Conservation (phyloP, 2,329 filamentous ascomycete genomes). For the Colletotrichum horii region DNA sequence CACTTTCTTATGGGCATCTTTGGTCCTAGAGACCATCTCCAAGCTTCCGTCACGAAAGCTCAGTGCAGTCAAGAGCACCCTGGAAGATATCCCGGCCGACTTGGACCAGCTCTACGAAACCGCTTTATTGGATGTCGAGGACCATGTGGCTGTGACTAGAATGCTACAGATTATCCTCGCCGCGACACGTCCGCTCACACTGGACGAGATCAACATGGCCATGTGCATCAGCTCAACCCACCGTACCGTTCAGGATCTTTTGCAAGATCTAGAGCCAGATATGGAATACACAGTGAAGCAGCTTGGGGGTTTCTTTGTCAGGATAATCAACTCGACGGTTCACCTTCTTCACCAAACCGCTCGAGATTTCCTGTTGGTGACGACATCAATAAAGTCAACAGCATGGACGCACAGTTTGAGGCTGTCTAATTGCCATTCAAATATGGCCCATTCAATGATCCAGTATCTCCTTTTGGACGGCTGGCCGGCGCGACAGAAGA, state of each 20-base stretch:
- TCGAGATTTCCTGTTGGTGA: background rate
- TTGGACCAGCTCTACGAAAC: constrained; percentile 9
- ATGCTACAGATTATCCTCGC: background rate
- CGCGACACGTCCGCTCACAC: background rate
- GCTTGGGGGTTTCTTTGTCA: constrained; percentile 8
- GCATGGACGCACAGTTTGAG: background rate
- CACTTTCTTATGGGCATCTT: background rate
- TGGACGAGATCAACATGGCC: constrained; percentile 1
- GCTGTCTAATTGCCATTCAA: background rate
- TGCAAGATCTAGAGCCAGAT: background rate
- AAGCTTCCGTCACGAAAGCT: background rate
- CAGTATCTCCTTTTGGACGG: background rate
- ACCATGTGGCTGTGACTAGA: background rate
- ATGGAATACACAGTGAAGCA: constrained; percentile 4
- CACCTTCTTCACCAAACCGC: constrained; percentile 7
- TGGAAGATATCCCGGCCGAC: background rate
- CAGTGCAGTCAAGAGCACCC: background rate
- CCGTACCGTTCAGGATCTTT: background rate
- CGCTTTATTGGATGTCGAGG: background rate
- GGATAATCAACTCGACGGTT: background rate
- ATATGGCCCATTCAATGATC: background rate
- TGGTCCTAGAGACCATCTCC: constrained; percentile 1
- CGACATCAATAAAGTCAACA: too few relatives aligned
- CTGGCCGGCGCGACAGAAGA: background rate
- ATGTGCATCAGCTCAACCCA: background rate